These are phyloP conservation scores for Neckera pumila DNA, from an alignment of 225 moss, liverwort and hornwort species.

Conservation along the genomic window DNA sequence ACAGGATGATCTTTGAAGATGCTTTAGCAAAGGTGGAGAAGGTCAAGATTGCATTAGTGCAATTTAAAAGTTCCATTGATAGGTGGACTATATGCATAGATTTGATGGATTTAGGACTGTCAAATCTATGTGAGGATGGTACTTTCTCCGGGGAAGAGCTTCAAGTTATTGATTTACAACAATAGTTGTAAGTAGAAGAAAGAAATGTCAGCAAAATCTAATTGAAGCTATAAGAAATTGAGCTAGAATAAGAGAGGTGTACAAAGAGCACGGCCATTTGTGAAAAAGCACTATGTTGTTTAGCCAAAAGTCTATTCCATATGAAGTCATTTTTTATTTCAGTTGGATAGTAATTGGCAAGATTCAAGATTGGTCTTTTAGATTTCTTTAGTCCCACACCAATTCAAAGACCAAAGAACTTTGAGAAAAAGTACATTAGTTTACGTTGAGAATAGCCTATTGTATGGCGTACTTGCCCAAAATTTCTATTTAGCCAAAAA, in stretches of 20 bases:
- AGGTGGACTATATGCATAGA: no score
- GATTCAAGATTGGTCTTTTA: fast-evolving
- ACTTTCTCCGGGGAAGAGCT: no score
- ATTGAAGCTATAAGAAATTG: background rate
- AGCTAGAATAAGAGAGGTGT: background rate
- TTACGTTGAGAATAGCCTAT: background rate
- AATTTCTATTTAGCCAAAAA: no score
- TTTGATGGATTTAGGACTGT: no score
- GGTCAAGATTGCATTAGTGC: no score
- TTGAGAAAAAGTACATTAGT: background rate
- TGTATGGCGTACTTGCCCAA: no score
- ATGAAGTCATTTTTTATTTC: fast-evolving
- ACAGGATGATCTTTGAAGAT: no score
- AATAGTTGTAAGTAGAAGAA: background rate
- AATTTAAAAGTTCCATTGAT: no score
- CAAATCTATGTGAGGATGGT: no score
- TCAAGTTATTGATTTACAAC: background rate
- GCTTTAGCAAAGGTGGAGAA: no score
- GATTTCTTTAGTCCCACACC: background rate
- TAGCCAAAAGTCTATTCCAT: background rate
- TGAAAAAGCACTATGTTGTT: background rate
- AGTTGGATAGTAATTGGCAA: background rate
- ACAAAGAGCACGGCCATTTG: no score
- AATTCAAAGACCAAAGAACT: background rate
- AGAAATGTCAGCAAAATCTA: background rate